Evolutionary conservation across 805 yeast genomes (phyloP), one percentile per base, ranked within the genome.

Genomic region (Brettanomyces custersianus): DNA sequence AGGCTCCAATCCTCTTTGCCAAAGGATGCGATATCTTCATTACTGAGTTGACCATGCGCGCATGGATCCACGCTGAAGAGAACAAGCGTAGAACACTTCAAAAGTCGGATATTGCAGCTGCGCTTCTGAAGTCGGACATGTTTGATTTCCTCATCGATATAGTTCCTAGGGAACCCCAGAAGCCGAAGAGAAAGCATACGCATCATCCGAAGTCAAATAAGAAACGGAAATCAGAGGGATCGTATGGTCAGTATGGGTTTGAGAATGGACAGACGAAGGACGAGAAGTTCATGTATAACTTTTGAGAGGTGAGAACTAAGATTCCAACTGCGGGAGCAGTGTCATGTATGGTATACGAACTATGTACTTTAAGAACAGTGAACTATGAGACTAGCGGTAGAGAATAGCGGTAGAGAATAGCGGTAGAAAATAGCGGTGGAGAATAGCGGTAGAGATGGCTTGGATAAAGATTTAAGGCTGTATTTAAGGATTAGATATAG

Each of bases 41-140:
- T 47, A 88, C 98, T 1, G 99, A 92, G 57, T 65, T 92, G 37
- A 88, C 99, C 11, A 88, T 92, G 96, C 70, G 99, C 40, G 96
- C 98, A 6, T 92, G 98, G 98, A 86, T 92, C 42, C 96, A 88
- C 50, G 96, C 97, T 3, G 97, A 92, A 58, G 96, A 86, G 51
- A 85, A 85, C 62, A 92, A 92, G 55, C 72, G 99, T 46, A 65
- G 99, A 41, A 92, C 99, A 4, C 63, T 92, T 40, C 99, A 92
- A 57, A 83, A 87, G 51, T 77, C 86, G 1, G 99, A 92, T 54
- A 87, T 92, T 43, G 95, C 96, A 2, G 92, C 92, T 13, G 98
- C 98, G 1, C 65, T 94, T 39, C 92, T 87, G 45, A 86, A 86
- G 55, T 76, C 88, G 27, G 98, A 92, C 56, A 90, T 92, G 95